Base-by-base conservation (phyloP, 176 grass and related monocot species). In the Tillandsia fasciculata region DNA sequence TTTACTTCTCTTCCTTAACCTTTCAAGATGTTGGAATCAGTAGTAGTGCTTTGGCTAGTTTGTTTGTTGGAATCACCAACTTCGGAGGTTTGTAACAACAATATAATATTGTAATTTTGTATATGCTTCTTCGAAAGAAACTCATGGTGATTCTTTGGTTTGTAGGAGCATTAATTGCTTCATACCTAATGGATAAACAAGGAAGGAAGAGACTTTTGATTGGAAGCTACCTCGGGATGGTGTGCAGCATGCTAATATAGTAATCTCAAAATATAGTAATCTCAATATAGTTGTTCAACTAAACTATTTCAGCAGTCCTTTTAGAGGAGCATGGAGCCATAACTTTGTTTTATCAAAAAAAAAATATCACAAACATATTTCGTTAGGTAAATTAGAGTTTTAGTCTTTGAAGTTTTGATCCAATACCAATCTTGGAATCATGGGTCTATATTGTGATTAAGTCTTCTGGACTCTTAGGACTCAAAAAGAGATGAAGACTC, bases 1-100 rank as follows among this genome's bases (percentile, higher is more conserved):
- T 99, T 68, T 99, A 99, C 75, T 99, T 99, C 78, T 99, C 89
- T 56, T 99, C 94, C 78, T 87, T 99, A 53, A 99, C 94, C 83
- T 99, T 99, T 70, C 86, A 79, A 81, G 89, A 92, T 87, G 94
- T 93, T 76, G 94, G 94, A 51, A 93, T 99, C 79, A 87, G 84
- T 12, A 90, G 82, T 64, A 64, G 82, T 81, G 82, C 85, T 79
- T 86, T 99, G 75, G 84, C 89, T 29, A 93, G 87, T 72, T 88
- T 99, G 76, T 87, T 87, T 86, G 94, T 99, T 52, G 94, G 94
- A 57, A 85, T 99, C 73, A 99, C 89, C 65, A 92, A 99, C 73
- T 87, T 99, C 75, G 84, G 76, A 85, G 94, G 94, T 99, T 70
- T 70, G 69, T 77, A 74, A 53, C 14, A 66, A 23, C 2, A 15